A percentile compares a stretch with the other conserved stretches of the same genome.
phyloP scores from a whole-genome alignment of 2,329 filamentous ascomycete genomes.

The Chrysosporium queenslandicum region DNA sequence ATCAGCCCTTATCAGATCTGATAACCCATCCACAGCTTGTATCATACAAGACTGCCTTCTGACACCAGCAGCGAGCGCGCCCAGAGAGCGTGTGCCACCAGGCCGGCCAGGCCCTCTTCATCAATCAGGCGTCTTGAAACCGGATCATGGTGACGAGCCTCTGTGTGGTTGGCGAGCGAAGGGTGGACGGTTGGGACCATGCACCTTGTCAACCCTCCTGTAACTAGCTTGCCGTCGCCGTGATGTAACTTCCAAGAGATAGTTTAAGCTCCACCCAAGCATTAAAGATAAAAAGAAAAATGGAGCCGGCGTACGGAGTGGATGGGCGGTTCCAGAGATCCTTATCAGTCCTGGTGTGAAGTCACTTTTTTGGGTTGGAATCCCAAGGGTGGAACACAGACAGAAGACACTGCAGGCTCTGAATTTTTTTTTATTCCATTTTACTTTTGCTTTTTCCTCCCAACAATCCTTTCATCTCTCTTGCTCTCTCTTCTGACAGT shows the following conservation, averaged over 20 bases:
- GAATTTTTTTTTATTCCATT: background rate
- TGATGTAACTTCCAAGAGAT: slow-evolving; percentile 6
- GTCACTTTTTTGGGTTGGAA: background rate
- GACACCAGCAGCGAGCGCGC: background rate
- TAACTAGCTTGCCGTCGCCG: too few relatives aligned
- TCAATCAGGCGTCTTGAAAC: slow-evolving; percentile 1
- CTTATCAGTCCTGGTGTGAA: background rate
- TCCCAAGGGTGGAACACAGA: background rate
- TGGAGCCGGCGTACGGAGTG: background rate
- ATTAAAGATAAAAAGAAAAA: too few relatives aligned
- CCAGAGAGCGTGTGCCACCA: too few relatives aligned
- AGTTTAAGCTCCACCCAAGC: slow-evolving; percentile 1
- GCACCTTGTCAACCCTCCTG: too few relatives aligned
- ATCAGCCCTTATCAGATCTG: background rate
- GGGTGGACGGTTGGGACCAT: background rate
- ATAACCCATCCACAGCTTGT: too few relatives aligned
- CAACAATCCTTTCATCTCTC: background rate
- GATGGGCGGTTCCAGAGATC: background rate
- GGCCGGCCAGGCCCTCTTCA: background rate
- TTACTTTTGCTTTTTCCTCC: too few relatives aligned
- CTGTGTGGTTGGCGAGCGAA: background rate
- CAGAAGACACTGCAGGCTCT: too few relatives aligned
- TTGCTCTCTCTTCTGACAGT: too few relatives aligned
- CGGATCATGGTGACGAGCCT: background rate
- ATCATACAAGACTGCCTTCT: too few relatives aligned